Conservation (phyloP, 208 protist species). For the Acanthamoeba culbertsoni region DNA sequence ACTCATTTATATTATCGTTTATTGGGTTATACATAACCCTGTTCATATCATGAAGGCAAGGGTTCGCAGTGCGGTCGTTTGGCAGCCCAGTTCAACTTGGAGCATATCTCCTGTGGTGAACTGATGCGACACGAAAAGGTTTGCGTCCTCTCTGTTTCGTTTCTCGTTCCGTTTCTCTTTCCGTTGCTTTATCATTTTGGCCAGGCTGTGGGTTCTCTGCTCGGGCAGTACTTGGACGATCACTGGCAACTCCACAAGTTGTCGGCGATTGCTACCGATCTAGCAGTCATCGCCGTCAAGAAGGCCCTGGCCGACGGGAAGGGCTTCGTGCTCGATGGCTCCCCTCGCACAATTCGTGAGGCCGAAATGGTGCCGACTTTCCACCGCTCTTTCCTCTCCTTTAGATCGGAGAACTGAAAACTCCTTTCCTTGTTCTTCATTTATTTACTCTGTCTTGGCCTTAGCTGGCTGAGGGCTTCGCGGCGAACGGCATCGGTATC, state of each 20-base stretch:
- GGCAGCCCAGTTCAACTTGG: not conserved
- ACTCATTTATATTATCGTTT: not conserved
- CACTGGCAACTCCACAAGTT: conserved; percentile 27
- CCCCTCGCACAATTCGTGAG: not conserved
- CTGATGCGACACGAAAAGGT: not conserved
- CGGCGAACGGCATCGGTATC: not conserved
- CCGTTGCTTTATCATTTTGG: too few species aligned
- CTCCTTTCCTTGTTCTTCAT: not conserved
- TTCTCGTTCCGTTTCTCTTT: too few species aligned
- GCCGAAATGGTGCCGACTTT: not conserved
- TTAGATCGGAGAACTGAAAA: too few species aligned
- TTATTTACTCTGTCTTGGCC: not conserved
- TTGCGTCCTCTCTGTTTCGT: not conserved
- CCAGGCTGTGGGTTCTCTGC: not conserved
- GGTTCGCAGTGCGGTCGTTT: not conserved
- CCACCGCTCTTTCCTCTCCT: not conserved
- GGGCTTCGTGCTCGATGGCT: not conserved
- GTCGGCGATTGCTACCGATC: conserved; percentile 6
- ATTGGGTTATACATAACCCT: not conserved
- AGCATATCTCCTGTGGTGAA: conserved; percentile 6
- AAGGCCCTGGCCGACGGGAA: not conserved
- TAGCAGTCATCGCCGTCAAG: not conserved
- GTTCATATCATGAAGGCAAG: not conserved
- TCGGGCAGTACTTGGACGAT: conserved; percentile 5
- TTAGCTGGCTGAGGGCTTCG: not conserved